phyloP scores from a whole-genome alignment of 768 basidiomycete species.

The Crucibulum laeve region DNA sequence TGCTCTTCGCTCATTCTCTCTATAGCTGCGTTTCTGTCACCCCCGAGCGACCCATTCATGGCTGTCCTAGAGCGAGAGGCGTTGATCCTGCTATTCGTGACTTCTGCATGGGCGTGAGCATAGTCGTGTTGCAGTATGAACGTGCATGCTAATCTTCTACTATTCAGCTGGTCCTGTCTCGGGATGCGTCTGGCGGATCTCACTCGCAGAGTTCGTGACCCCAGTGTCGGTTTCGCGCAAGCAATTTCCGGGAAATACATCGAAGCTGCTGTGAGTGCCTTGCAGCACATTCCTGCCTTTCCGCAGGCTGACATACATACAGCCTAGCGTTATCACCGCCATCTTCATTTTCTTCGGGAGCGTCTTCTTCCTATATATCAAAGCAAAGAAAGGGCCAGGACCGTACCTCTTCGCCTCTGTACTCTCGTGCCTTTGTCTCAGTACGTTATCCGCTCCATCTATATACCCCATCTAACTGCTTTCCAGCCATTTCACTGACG shows the following conservation, averaged over 20 bases:
- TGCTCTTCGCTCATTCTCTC: constrained; percentile 1
- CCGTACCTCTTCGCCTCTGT: constrained; percentile 55
- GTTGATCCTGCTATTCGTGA: constrained; percentile 44
- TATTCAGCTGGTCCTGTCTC: constrained; percentile 58
- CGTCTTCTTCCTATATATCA: constrained; percentile 53
- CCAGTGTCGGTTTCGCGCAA: constrained; percentile 28
- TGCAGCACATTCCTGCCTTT: background rate
- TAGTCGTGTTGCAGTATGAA: background rate
- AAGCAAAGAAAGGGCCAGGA: constrained; percentile 56
- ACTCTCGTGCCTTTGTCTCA: constrained; percentile 57
- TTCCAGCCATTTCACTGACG: constrained; percentile 52
- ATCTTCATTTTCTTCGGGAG: constrained; percentile 64
- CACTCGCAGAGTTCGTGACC: constrained; percentile 39
- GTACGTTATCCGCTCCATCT: constrained; percentile 23
- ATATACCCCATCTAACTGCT: background rate
- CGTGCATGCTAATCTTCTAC: constrained; percentile 1
- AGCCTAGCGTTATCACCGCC: constrained; percentile 57
- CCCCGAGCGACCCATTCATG: constrained; percentile 67
- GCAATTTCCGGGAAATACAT: constrained; percentile 53
- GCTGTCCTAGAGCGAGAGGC: constrained; percentile 63
- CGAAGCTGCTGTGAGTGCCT: constrained; percentile 35
- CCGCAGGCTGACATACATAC: background rate
- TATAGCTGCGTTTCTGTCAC: constrained; percentile 59
- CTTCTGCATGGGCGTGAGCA: constrained; percentile 60
- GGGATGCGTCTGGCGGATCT: constrained; percentile 61